Percentiles rank a stretch among this genome's conserved stretches.
Evolutionary conservation across 2,329 filamentous ascomycete genomes (phyloP).

Genomic region (Microcera coccophila): DNA sequence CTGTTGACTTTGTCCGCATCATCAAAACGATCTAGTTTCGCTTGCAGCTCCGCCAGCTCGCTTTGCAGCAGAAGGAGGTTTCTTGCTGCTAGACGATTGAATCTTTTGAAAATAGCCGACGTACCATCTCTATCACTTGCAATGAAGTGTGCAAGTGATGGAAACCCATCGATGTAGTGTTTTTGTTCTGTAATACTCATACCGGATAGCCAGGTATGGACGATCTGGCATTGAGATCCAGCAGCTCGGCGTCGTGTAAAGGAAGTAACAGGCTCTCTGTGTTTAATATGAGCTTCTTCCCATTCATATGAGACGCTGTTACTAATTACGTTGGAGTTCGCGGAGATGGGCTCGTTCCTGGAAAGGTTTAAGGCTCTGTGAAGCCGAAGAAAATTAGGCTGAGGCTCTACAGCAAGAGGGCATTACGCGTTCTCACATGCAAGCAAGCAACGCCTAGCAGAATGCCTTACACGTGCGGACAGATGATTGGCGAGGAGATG

Average conservation of each 20-base stretch:
- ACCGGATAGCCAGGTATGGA: too few species aligned
- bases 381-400: too few species aligned
- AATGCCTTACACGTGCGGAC: background rate
- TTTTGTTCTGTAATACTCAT: too few species aligned
- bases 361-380: too few species aligned
- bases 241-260: too few species aligned
- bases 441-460: background rate
- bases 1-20: background rate
- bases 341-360: too few species aligned
- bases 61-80: slow-evolving; percentile 2
- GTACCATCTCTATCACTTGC: slow-evolving; percentile 12
- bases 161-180: slow-evolving; percentile 9
- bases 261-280: too few species aligned
- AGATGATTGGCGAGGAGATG: background rate
- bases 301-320: too few species aligned
- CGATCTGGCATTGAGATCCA: too few species aligned
- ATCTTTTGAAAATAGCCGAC: slow-evolving; percentile 6
- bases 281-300: too few species aligned
- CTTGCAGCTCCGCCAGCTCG: background rate
- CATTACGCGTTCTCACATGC: background rate
- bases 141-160: slow-evolving; percentile 7
- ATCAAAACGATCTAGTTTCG: background rate
- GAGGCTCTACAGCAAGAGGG: background rate
- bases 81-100: slow-evolving; percentile 8
- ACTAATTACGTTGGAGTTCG: too few species aligned